These are phyloP conservation scores for Fusarium algeriense DNA, from an alignment of 2,329 filamentous ascomycete species.

Conservation along the genomic window DNA sequence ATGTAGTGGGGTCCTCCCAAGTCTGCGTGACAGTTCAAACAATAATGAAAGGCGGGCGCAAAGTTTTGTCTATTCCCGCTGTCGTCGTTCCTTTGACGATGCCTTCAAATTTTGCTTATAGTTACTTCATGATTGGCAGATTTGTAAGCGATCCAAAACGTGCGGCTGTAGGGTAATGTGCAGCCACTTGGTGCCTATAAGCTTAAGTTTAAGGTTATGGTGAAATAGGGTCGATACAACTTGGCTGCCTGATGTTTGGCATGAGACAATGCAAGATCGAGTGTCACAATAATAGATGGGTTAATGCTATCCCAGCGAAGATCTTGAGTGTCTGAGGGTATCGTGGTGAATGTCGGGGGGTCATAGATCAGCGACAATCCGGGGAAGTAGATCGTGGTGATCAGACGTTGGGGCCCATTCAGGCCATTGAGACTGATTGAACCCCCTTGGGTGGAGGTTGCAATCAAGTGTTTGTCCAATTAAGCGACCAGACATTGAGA, in stretches of 20 bases:
- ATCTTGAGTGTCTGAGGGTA: neutral
- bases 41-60: neutral
- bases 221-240: neutral
- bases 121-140: rapidly evolving
- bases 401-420: neutral
- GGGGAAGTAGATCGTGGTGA: neutral
- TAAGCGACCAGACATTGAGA: neutral
- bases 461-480: neutral
- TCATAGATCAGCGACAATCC: neutral
- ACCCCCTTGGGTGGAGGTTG: neutral
- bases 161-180: neutral
- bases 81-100: neutral
- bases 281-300: neutral
- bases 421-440: neutral
- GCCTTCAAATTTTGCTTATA: neutral
- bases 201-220: slow-evolving; percentile 29
- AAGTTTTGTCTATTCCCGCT: neutral
- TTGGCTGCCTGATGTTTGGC: neutral
- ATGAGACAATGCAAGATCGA: neutral
- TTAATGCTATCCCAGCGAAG: neutral
- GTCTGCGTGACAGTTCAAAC: neutral
- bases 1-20: neutral
- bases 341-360: neutral
- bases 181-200: neutral
- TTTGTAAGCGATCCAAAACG: too few species aligned